Percentiles rank a stretch among this genome's conserved stretches.
Conservation (phyloP, 2,329 filamentous ascomycete genomes). For the Claviceps sp. region DNA sequence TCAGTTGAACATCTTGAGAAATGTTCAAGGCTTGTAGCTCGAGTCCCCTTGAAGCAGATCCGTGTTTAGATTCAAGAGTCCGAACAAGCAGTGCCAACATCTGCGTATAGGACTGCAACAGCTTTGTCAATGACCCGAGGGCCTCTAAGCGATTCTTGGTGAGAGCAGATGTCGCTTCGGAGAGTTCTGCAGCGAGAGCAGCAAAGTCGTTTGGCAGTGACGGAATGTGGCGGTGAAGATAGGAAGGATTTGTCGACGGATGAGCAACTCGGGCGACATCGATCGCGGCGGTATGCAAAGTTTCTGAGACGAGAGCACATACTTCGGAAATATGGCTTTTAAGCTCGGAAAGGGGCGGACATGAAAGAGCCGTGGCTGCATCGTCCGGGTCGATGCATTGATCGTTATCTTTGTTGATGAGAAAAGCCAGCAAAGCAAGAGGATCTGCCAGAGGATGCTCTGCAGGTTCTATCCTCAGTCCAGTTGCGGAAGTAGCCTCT, state of each 20-base stretch:
- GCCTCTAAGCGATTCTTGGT: constrained; percentile 25
- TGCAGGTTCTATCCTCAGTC: constrained; percentile 15
- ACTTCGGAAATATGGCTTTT: constrained; percentile 34
- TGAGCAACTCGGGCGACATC: constrained; percentile 33
- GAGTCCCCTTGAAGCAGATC: constrained; percentile 34
- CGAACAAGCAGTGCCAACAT: constrained; percentile 31
- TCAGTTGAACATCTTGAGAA: constrained; percentile 28
- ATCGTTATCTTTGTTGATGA: constrained; percentile 25
- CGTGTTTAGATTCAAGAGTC: constrained; percentile 41
- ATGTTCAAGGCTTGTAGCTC: constrained; percentile 36
- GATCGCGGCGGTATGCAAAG: constrained; percentile 36
- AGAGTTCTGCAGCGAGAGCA: constrained; percentile 22
- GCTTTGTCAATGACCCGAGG: constrained; percentile 21
- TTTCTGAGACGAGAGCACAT: constrained; percentile 30
- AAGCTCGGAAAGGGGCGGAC: constrained; percentile 35
- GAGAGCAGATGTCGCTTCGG: constrained; percentile 20
- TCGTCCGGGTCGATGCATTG: constrained; percentile 23
- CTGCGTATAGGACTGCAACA: constrained; percentile 27
- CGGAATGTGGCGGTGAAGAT: constrained; percentile 43
- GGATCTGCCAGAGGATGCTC: constrained; percentile 35
- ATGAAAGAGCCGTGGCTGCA: constrained; percentile 32
- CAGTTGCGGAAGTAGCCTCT: background rate
- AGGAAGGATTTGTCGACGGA: constrained; percentile 39
- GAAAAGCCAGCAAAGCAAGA: constrained; percentile 38
- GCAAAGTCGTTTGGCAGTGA: constrained; percentile 28